Percentiles rank a stretch among this genome's conserved stretches.
phyloP scores from a whole-genome alignment of 1,139 yeast genomes.

The Geotrichum carabidarum region DNA sequence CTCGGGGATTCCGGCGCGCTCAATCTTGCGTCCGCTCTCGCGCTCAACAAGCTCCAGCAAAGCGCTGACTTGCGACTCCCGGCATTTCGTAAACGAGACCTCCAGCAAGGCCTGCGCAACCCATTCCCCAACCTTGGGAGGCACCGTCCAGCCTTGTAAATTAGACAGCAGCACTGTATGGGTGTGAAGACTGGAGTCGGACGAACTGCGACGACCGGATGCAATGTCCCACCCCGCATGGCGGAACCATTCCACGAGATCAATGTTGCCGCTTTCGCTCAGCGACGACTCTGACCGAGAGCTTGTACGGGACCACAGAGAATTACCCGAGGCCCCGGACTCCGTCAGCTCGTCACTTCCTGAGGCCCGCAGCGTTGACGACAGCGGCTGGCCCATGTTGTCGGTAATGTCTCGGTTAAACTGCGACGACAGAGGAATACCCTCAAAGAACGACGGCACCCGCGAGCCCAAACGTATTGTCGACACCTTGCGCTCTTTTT shows the following conservation, averaged over 20 bases:
- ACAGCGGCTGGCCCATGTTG: conserved; percentile 1
- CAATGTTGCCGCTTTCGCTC: conserved; percentile 1
- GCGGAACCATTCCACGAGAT: conserved; percentile 30
- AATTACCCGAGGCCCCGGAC: background rate
- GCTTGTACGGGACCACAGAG: background rate
- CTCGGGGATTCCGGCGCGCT: conserved; percentile 6
- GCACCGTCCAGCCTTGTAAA: background rate
- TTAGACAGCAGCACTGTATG: background rate
- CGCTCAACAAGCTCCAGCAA: background rate
- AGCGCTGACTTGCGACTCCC: background rate
- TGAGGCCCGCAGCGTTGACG: background rate
- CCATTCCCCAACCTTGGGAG: background rate
- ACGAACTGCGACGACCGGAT: conserved; percentile 1
- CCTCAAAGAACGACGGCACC: conserved; percentile 50
- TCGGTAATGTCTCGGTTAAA: background rate
- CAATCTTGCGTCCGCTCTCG: background rate
- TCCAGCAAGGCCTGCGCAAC: background rate
- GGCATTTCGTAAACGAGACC: background rate
- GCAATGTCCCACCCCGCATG: conserved; percentile 32
- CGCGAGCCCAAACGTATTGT: conserved; percentile 47
- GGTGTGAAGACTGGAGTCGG: background rate
- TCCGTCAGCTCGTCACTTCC: background rate
- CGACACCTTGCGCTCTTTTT: conserved; percentile 45
- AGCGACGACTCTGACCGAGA: background rate
- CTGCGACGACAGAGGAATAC: conserved; percentile 30